These are phyloP conservation scores for Pulveroboletus sp. DNA, from an alignment of 768 basidiomycete species.

Conservation along the genomic window DNA sequence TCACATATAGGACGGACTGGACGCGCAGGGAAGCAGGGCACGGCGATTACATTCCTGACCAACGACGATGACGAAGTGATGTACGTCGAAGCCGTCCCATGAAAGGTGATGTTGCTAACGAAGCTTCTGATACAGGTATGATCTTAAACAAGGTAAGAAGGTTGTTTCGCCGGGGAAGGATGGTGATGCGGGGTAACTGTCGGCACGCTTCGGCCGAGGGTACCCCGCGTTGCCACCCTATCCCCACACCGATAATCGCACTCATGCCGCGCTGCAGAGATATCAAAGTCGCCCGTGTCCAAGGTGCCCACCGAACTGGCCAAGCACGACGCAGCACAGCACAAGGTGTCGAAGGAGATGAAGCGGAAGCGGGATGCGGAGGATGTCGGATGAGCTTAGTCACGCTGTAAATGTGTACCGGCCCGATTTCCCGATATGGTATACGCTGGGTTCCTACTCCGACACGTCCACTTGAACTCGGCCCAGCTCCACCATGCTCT, in stretches of 20 bases:
- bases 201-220: not conserved
- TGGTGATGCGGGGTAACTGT: no score
- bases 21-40: constrained; percentile 93
- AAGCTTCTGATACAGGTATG: constrained; percentile 59
- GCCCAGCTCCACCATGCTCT: not conserved
- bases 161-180: not conserved
- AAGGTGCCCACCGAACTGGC: constrained; percentile 87
- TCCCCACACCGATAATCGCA: constrained; percentile 10
- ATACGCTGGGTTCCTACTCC: not conserved
- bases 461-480: not conserved
- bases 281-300: constrained; percentile 89
- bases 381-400: constrained; percentile 63
- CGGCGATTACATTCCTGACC: constrained; percentile 92
- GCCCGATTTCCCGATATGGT: constrained; percentile 20
- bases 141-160: constrained; percentile 82
- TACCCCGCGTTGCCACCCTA: constrained; percentile 11
- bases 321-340: constrained; percentile 88
- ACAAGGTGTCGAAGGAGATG: constrained; percentile 91
- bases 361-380: constrained; percentile 89
- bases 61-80: constrained; percentile 98
- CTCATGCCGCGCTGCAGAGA: constrained; percentile 52
- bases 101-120: no score
- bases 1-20: constrained; percentile 83
- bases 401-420: no score
- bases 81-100: constrained; percentile 44